phyloP scores from a whole-genome alignment of 148 eudicot genomes.

The Nyssa sinensis region DNA sequence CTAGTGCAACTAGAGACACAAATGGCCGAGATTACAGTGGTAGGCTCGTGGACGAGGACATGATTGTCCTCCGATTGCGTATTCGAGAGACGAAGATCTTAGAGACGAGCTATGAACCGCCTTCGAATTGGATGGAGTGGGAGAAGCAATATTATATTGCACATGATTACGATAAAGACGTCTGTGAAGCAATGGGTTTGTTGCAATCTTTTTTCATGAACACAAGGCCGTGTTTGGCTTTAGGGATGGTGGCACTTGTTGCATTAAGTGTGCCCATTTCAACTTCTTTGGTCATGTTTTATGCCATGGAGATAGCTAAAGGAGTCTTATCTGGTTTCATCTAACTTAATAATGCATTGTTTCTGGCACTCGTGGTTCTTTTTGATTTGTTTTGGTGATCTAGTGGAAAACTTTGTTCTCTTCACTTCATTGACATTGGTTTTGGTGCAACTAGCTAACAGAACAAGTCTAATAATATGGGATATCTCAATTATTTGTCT shows the following conservation, averaged over 20 bases:
- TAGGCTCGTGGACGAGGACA: conserved; percentile 23
- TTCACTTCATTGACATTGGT: too few relatives aligned
- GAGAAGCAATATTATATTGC: conserved; percentile 18
- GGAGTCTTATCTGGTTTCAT: conserved; percentile 9
- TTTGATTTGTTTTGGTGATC: not conserved
- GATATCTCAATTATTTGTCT: too few relatives aligned
- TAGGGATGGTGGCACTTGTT: conserved; percentile 20
- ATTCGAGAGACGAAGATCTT: conserved; percentile 18
- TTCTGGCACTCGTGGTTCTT: too few relatives aligned
- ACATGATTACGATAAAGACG: conserved; percentile 24
- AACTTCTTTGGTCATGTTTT: not conserved
- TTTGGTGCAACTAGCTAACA: too few relatives aligned
- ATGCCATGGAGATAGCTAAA: conserved; percentile 16
- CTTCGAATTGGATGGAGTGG: conserved; percentile 28
- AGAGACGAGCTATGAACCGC: not conserved
- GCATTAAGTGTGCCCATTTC: conserved; percentile 26
- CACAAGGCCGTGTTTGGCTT: conserved; percentile 31
- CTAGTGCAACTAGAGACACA: too few relatives aligned
- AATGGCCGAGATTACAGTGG: not conserved
- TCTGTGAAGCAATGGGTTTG: conserved; percentile 18
- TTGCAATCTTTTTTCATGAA: conserved; percentile 26
- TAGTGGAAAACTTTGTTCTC: too few relatives aligned
- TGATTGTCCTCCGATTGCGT: conserved; percentile 21
- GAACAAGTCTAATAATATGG: too few relatives aligned
- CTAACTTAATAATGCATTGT: not conserved